Conservation (phyloP, 495 filamentous ascomycete species). For the Neurospora sp. region DNA sequence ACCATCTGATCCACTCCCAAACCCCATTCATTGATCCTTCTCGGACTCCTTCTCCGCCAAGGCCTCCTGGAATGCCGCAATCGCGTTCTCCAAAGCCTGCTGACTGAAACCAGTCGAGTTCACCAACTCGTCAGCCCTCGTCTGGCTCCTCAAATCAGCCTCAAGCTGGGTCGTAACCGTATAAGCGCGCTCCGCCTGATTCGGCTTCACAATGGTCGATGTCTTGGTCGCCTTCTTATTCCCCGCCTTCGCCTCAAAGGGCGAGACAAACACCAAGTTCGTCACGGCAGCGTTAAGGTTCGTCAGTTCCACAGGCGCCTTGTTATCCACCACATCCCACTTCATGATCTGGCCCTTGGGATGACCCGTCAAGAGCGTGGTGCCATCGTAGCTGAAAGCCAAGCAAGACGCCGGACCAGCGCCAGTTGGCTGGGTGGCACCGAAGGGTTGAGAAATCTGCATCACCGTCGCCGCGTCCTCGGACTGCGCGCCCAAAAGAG, state of each 20-base stretch:
- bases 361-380: slow-evolving; percentile 70
- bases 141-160: slow-evolving; percentile 20
- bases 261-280: slow-evolving; percentile 59
- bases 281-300: slow-evolving; percentile 70
- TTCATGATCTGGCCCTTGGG: slow-evolving; percentile 62
- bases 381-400: slow-evolving; percentile 71
- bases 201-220: slow-evolving; percentile 61
- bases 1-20: background rate
- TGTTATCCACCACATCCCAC: slow-evolving; percentile 56
- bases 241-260: slow-evolving; percentile 9
- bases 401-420: slow-evolving; percentile 53
- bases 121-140: slow-evolving; percentile 29
- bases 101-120: slow-evolving; percentile 27
- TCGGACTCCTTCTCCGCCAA: slow-evolving; percentile 1
- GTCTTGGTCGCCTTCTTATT: slow-evolving; percentile 35
- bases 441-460: slow-evolving; percentile 53
- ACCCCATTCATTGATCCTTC: background rate
- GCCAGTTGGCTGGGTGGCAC: slow-evolving; percentile 36
- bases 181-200: slow-evolving; percentile 56
- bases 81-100: slow-evolving; percentile 15
- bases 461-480: slow-evolving; percentile 39
- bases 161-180: slow-evolving; percentile 56
- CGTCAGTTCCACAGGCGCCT: slow-evolving; percentile 51
- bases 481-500: slow-evolving; percentile 46
- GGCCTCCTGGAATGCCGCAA: slow-evolving; percentile 22